These are phyloP conservation scores for Citrus glauca DNA, from an alignment of 345 rosid species.

Conservation along the genomic window DNA sequence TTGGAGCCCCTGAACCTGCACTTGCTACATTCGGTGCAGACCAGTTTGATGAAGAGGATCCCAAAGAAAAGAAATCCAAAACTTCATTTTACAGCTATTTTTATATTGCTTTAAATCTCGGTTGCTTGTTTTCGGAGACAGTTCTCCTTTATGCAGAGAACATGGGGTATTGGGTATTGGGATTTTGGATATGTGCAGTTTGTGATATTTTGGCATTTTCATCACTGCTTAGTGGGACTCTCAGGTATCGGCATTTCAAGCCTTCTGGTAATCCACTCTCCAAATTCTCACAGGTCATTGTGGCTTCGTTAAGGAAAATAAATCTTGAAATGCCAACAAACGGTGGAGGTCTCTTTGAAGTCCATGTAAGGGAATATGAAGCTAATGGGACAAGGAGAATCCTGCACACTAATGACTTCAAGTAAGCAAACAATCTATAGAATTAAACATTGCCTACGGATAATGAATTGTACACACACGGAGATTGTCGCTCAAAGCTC, in stretches of 20 bases:
- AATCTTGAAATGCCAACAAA: constrained; percentile 17
- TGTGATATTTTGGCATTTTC: constrained; percentile 17
- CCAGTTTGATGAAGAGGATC: constrained; percentile 42
- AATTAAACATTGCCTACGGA: too few species aligned
- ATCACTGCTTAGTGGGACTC: constrained; percentile 21
- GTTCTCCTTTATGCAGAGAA: constrained; percentile 30
- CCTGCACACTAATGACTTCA: constrained; percentile 29
- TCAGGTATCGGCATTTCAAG: constrained; percentile 27
- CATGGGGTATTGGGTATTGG: constrained; percentile 34
- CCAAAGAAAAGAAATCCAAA: constrained; percentile 30
- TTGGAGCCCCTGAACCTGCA: constrained; percentile 28
- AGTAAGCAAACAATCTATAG: constrained; percentile 9
- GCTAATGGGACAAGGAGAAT: constrained; percentile 12
- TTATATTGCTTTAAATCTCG: constrained; percentile 32
- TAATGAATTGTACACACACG: neutral
- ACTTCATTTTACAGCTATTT: constrained; percentile 36
- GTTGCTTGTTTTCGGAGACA: constrained; percentile 38
- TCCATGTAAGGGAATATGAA: constrained; percentile 10
- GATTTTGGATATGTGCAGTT: constrained; percentile 28
- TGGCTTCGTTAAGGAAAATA: constrained; percentile 29
- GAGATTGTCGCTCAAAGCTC: neutral
- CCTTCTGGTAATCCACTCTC: constrained; percentile 34
- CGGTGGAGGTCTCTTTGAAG: constrained; percentile 21
- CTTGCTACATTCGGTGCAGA: constrained; percentile 37
- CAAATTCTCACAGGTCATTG: constrained; percentile 27